These are phyloP conservation scores for Pleurotus platypus DNA, from an alignment of 768 basidiomycete genomes.

Conservation along the genomic window DNA sequence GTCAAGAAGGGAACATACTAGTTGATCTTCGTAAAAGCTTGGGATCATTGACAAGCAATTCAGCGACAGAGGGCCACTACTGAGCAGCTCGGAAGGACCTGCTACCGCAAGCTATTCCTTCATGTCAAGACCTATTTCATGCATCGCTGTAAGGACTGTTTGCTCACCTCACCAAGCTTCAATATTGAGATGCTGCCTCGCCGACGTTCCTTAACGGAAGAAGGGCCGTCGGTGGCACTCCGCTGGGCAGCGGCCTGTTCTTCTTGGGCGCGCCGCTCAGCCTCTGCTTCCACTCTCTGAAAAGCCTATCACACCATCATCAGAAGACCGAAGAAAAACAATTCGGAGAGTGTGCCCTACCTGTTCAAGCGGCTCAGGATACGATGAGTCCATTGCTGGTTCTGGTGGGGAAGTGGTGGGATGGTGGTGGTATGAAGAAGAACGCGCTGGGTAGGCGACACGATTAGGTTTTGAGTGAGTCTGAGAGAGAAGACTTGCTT, in stretches of 20 bases:
- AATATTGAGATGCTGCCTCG: constrained; percentile 8
- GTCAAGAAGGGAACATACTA: neutral
- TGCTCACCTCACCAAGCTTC: constrained; percentile 4
- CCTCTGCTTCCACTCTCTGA: constrained; percentile 7
- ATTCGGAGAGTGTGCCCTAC: neutral
- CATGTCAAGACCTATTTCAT: too few relatives aligned
- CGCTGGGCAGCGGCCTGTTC: neutral
- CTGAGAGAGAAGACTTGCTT: too few relatives aligned
- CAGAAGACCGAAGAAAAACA: neutral
- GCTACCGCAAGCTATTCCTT: neutral
- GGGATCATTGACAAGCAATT: constrained; percentile 1
- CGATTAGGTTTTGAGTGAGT: too few relatives aligned
- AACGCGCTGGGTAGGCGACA: too few relatives aligned
- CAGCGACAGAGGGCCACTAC: neutral
- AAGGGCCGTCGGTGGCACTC: neutral
- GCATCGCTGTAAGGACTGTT: too few relatives aligned
- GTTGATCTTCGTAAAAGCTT: constrained; percentile 3
- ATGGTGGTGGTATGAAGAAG: too few relatives aligned
- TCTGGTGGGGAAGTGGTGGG: too few relatives aligned
- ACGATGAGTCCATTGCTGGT: neutral
- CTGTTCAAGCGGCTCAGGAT: constrained; percentile 6
- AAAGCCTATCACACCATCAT: neutral
- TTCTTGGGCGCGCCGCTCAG: constrained; percentile 6
- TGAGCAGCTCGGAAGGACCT: neutral
- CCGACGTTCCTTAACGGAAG: neutral